Evolutionary conservation across 306 rosid genomes (phyloP).

Genomic region (Castanospermum australe): DNA sequence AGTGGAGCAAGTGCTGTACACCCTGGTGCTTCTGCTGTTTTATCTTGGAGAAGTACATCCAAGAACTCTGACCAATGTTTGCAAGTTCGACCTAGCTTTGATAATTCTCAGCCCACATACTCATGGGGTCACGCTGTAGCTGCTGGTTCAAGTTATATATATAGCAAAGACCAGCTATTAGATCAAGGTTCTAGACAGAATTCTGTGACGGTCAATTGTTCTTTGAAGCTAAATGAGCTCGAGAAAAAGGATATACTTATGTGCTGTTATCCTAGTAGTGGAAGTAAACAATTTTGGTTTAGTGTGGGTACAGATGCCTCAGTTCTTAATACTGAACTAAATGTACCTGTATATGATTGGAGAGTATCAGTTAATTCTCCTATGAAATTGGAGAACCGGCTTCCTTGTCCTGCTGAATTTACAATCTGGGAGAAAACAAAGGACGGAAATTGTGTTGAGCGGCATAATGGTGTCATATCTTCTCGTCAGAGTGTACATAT

Average conservation of each 20-base stretch:
- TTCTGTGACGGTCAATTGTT: slow-evolving; percentile 43
- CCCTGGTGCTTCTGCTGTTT: slow-evolving; percentile 68
- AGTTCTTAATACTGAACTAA: slow-evolving; percentile 89
- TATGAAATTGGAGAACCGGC: slow-evolving; percentile 84
- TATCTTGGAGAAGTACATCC: slow-evolving; percentile 85
- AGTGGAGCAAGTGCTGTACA: slow-evolving; percentile 44
- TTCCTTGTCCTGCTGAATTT: slow-evolving; percentile 89
- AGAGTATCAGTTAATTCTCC: slow-evolving; percentile 82
- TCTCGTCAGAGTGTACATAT: slow-evolving; percentile 77
- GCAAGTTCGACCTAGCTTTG: slow-evolving; percentile 69
- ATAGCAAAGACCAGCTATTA: slow-evolving; percentile 65
- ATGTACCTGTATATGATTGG: slow-evolving; percentile 96
- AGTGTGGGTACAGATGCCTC: slow-evolving; percentile 90
- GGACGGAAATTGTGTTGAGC: slow-evolving; percentile 68
- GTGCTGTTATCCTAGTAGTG: slow-evolving; percentile 58
- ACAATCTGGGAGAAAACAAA: slow-evolving; percentile 70
- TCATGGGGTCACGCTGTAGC: slow-evolving; percentile 68
- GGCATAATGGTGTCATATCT: slow-evolving; percentile 61
- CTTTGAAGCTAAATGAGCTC: slow-evolving; percentile 79
- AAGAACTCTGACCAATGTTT: slow-evolving; percentile 70
- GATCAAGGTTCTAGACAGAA: slow-evolving; percentile 67
- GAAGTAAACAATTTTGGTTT: slow-evolving; percentile 76
- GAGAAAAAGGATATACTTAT: slow-evolving; percentile 89
- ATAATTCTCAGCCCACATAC: slow-evolving; percentile 52
- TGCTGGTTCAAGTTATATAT: slow-evolving; percentile 76